Conservation (phyloP, 352 stramenopile species). For the Phytophthora hibernalis region DNA sequence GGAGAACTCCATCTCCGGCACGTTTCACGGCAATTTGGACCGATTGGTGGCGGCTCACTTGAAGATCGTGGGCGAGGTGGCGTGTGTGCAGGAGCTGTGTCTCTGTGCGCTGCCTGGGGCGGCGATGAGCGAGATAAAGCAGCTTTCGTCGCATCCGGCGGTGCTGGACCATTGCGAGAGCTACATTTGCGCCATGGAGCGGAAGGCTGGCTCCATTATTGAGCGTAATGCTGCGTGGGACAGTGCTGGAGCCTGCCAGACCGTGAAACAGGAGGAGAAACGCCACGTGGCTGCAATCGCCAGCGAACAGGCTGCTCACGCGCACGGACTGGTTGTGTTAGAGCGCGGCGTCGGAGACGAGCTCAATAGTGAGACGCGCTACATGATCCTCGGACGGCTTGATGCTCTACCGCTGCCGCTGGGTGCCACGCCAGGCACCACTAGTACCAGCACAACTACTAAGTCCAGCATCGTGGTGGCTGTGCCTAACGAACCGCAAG, state of each 20-base stretch:
- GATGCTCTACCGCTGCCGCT: constrained; percentile 54
- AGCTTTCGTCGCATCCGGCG: constrained; percentile 66
- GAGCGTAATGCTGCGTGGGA: constrained; percentile 73
- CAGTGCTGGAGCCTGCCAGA: constrained; percentile 71
- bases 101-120: constrained; percentile 55
- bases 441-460: constrained; percentile 34
- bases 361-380: constrained; percentile 77
- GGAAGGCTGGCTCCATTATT: constrained; percentile 57
- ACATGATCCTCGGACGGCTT: constrained; percentile 71
- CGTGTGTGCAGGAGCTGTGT: constrained; percentile 71
- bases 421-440: constrained; percentile 18
- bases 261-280: constrained; percentile 59
- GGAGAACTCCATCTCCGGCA: constrained; percentile 80
- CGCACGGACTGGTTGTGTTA: constrained; percentile 62
- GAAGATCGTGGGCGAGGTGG: constrained; percentile 79
- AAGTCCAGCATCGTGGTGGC: constrained; percentile 79
- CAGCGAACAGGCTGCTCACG: constrained; percentile 63
- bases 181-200: constrained; percentile 72
- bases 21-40: constrained; percentile 77
- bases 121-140: constrained; percentile 54
- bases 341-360: constrained; percentile 67
- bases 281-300: constrained; percentile 66
- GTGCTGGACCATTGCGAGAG: constrained; percentile 73
- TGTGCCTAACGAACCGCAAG: constrained; percentile 73
- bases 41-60: constrained; percentile 66